Evolutionary conservation across 2,329 filamentous ascomycete species (phyloP), one percentile per base, ranked within the genome.

Genomic region (Colletotrichum eleusines): DNA sequence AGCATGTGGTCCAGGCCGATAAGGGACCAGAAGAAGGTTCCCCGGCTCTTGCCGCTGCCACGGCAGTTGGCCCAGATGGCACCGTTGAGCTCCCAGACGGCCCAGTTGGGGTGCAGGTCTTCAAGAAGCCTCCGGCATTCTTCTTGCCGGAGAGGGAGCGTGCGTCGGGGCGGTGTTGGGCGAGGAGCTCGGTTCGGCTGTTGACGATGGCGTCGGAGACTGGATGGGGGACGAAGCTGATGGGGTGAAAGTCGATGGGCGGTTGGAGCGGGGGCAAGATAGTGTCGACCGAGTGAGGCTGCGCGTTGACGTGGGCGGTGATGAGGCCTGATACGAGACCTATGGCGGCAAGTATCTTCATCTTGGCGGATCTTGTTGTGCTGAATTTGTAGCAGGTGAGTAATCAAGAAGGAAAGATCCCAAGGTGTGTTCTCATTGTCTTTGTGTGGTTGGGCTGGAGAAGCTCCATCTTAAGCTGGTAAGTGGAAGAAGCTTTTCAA

Each of bases 1-100:
- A 66, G 57, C 57, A 66, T 66, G 48, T 66, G 64, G 46, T 66
- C 64, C 55, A 66, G 48, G 28, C 58, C 57, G 57, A 66, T 44
- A 31, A 57, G 57, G 38, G 64, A 62, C 64, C 64, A 67, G 48
- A 28, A 63, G 48, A 48, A 23, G 1, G 9, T 38, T 1, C 58
- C 58, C 5, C 38, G 16, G n/a, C 58, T 33, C 14, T 26, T 33
- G 12, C 63, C 63, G 26, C 58, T 38, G 58, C 28, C 48, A 58
- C 58, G 48, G 58, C 64, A 63, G 14, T 44, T 26, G 58, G 58
- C 58, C 64, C 58, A 67, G 38, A 67, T 38, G 57, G 26, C 16
- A 40, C 62, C 55, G 48, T 46, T 44, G 28, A 50, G 26, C 23
- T 62, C 64, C 64, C 64, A 66, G 64, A 66, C 38, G 14, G 28